Percentiles rank a stretch among this genome's conserved stretches.
Conservation (phyloP, 1,139 yeast genomes). For the Fermentozyma sake region DNA sequence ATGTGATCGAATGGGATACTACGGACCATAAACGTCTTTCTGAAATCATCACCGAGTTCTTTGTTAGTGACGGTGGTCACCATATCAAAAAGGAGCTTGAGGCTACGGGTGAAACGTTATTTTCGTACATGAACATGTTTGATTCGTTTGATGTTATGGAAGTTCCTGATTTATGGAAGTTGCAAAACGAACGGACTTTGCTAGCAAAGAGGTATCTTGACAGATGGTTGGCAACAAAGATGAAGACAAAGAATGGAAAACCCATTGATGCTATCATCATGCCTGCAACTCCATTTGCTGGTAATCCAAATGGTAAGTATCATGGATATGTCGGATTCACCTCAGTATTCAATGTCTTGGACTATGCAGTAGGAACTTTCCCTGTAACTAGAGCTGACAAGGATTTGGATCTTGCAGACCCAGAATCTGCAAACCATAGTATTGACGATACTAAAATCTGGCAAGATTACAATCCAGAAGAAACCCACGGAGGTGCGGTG, state of each 20-base stretch:
- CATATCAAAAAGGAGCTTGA: constrained; percentile 24
- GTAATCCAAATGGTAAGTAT: constrained; percentile 38
- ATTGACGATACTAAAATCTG: constrained; percentile 9
- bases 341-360: constrained; percentile 54
- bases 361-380: constrained; percentile 53
- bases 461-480: constrained; percentile 47
- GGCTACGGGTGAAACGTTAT: constrained; percentile 46
- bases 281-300: constrained; percentile 46
- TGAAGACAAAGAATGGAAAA: constrained; percentile 30
- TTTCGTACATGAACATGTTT: constrained; percentile 31
- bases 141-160: constrained; percentile 25
- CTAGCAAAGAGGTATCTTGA: constrained; percentile 32
- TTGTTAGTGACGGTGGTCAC: constrained; percentile 44
- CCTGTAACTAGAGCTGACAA: constrained; percentile 56
- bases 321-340: constrained; percentile 45
- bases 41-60: constrained; percentile 35
- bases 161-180: constrained; percentile 41
- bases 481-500: constrained; percentile 61
- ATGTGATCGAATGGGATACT: constrained; percentile 55
- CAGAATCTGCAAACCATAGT: constrained; percentile 6
- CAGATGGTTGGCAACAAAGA: constrained; percentile 31
- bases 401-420: constrained; percentile 28
- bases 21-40: constrained; percentile 32
- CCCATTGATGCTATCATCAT: constrained; percentile 47
- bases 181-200: constrained; percentile 29